phyloP scores from a whole-genome alignment of 192 early-diverging fungal species.

The Backusella westeae region DNA sequence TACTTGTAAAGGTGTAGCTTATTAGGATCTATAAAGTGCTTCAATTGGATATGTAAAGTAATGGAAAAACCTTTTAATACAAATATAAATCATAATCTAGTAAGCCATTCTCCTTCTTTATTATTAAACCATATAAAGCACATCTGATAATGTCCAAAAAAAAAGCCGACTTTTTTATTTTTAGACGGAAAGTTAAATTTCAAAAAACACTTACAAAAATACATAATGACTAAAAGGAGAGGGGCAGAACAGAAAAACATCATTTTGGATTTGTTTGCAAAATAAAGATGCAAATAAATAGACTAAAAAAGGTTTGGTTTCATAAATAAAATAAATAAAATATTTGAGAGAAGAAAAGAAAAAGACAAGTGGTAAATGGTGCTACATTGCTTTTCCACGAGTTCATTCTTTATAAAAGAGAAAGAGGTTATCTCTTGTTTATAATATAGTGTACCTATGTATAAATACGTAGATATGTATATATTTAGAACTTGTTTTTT shows the following conservation, averaged over 20 bases:
- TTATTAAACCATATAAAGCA: neutral
- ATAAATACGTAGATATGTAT: no score
- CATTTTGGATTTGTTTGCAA: neutral
- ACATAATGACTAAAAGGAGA: neutral
- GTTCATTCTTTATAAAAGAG: neutral
- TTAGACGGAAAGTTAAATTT: neutral
- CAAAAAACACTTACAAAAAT: neutral
- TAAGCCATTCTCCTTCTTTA: neutral
- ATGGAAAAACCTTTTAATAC: neutral
- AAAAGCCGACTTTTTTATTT: neutral
- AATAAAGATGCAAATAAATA: neutral
- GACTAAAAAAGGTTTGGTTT: neutral
- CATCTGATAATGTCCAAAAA: neutral
- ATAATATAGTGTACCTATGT: no score
- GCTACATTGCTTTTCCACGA: neutral
- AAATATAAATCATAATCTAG: neutral
- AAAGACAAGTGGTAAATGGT: neutral
- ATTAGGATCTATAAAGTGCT: no score
- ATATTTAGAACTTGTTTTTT: neutral
- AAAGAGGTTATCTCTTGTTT: neutral
- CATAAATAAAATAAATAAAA: neutral
- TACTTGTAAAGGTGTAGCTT: no score
- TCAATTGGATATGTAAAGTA: neutral
- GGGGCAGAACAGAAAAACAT: neutral
- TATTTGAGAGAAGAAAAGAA: neutral